These are phyloP conservation scores for Viola pubescens DNA, from an alignment of 441 rosid genomes.

Conservation along the genomic window DNA sequence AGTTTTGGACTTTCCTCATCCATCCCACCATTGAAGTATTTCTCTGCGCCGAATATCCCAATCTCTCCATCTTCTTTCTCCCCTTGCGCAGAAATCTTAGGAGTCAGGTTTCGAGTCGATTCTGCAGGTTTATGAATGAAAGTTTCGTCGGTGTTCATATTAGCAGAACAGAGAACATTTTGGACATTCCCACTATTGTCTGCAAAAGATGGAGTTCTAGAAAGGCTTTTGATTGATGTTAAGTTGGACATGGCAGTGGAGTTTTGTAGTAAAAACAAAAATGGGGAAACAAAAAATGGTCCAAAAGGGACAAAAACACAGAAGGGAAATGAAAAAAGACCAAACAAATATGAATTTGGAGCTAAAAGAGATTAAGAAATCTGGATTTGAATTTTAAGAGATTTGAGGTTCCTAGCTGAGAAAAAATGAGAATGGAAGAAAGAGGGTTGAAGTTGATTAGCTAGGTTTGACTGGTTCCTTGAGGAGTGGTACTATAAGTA, in stretches of 20 bases:
- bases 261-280: neutral
- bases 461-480: slow-evolving; percentile 7
- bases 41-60: slow-evolving; percentile 78
- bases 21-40: slow-evolving; percentile 57
- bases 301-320: slow-evolving; percentile 9
- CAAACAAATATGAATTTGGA: slow-evolving; percentile 1
- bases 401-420: neutral
- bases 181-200: slow-evolving; percentile 19
- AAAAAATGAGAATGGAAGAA: neutral
- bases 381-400: neutral
- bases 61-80: slow-evolving; percentile 53
- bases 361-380: neutral
- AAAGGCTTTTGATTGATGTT: slow-evolving; percentile 26
- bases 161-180: slow-evolving; percentile 39
- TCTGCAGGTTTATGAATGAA: slow-evolving; percentile 27
- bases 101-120: slow-evolving; percentile 20
- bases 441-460: slow-evolving; percentile 1
- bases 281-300: neutral
- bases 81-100: slow-evolving; percentile 18
- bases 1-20: slow-evolving; percentile 44
- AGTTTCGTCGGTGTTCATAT: slow-evolving; percentile 37
- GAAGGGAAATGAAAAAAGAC: slow-evolving; percentile 22
- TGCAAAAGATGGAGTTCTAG: slow-evolving; percentile 19
- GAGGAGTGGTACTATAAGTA: slow-evolving; percentile 16
- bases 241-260: slow-evolving; percentile 33